These are phyloP conservation scores for Sclerotinia glacialis DNA, from an alignment of 2,329 filamentous ascomycete genomes.

Conservation along the genomic window DNA sequence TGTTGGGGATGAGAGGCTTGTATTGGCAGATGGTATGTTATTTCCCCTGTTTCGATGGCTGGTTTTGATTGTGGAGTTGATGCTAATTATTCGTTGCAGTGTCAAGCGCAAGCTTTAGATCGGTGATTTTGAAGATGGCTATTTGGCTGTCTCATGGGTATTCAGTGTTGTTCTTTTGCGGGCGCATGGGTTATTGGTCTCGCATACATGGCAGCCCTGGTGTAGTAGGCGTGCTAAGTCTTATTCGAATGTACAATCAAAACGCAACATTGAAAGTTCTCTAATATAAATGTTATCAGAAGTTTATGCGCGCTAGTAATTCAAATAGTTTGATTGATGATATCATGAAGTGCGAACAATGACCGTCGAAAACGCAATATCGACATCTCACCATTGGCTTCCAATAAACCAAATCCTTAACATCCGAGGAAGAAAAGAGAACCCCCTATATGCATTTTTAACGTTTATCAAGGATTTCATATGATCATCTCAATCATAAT, in stretches of 20 bases:
- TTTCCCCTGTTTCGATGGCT: not conserved
- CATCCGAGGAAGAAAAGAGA: not conserved
- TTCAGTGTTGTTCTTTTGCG: not conserved
- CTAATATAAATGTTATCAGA: not conserved
- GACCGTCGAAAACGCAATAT: not conserved
- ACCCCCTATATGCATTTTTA: no score
- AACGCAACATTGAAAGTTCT: not conserved
- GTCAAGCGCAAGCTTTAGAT: constrained; percentile 27
- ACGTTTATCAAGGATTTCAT: no score
- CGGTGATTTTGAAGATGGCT: not conserved
- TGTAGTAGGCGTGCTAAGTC: not conserved
- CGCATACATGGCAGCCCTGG: not conserved
- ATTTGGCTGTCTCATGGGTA: not conserved
- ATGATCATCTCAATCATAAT: no score
- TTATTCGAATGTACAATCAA: not conserved
- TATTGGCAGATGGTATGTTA: constrained; percentile 37
- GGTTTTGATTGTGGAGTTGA: not conserved
- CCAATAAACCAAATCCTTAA: not conserved
- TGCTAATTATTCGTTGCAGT: constrained; percentile 24
- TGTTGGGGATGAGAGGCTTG: constrained; percentile 32
- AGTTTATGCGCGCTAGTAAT: no score
- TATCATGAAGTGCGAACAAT: no score
- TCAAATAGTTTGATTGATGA: no score
- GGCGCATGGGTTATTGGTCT: not conserved
- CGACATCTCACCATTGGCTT: not conserved